A percentile compares a stretch with the other conserved stretches of the same genome.
Evolutionary conservation across 2,329 filamentous ascomycete genomes (phyloP).

Genomic region (Trichoderma sp.): DNA sequence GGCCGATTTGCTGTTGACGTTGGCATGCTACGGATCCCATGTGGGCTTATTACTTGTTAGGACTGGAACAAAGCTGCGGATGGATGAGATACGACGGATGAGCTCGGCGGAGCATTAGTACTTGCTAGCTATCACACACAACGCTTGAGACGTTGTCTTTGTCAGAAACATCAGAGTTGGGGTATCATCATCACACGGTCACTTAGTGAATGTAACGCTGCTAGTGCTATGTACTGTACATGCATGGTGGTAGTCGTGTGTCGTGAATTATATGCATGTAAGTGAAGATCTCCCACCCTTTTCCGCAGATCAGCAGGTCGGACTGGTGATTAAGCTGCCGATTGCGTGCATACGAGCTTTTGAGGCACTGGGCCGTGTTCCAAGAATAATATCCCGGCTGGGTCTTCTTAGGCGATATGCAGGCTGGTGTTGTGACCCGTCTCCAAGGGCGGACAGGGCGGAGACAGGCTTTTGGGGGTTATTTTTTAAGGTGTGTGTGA

Average conservation of each 20-base stretch:
- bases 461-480: neutral
- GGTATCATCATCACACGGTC: neutral
- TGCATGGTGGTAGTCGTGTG: neutral
- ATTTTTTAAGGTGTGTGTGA: neutral
- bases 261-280: neutral
- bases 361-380: neutral
- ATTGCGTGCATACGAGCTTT: slow-evolving; percentile 1
- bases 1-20: neutral
- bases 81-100: neutral
- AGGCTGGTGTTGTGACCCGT: slow-evolving; percentile 17
- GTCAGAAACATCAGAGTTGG: neutral
- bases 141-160: neutral
- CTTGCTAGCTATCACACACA: neutral
- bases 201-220: slow-evolving; percentile 9
- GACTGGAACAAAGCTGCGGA: neutral
- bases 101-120: neutral
- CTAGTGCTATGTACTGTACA: neutral
- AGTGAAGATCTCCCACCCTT: slow-evolving; percentile 6
- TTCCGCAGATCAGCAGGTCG: slow-evolving; percentile 10
- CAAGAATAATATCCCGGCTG: neutral
- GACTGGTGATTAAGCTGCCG: neutral
- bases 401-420: neutral
- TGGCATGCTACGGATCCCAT: neutral
- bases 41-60: neutral
- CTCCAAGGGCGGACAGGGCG: slow-evolving; percentile 2